Conservation (phyloP, 257 asterid species). For the Anisodus acutangulus region DNA sequence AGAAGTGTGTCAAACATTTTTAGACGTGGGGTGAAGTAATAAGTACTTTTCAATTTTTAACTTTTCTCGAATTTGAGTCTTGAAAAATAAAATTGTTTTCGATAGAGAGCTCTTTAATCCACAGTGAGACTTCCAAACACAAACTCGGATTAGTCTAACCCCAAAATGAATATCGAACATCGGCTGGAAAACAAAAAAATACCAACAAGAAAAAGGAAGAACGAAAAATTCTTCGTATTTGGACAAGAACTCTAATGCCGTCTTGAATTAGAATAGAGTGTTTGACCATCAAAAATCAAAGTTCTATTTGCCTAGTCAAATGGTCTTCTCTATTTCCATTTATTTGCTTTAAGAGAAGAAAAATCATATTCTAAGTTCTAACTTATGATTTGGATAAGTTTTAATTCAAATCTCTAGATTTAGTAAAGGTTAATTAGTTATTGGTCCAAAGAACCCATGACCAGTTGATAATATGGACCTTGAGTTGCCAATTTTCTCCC, state of each 20-base stretch:
- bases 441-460: background rate
- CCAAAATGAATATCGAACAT: background rate
- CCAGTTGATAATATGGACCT: background rate
- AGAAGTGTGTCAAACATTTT: background rate
- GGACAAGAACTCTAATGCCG: constrained; percentile 1
- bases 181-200: too few species aligned
- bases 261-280: constrained; percentile 1
- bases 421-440: too few species aligned
- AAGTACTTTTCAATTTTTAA: background rate
- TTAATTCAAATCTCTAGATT: too few species aligned
- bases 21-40: fast-evolving
- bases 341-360: background rate
- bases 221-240: background rate
- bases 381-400: constrained; percentile 4
- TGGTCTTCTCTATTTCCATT: background rate
- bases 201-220: background rate
- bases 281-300: constrained; percentile 20
- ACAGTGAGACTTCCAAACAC: fast-evolving
- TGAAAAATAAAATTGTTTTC: background rate
- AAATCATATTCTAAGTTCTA: background rate
- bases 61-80: fast-evolving
- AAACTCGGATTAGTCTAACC: background rate
- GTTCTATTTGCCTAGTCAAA: background rate
- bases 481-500: constrained; percentile 11
- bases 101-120: background rate